Conservation (phyloP, 2,329 filamentous ascomycete genomes). For the Akanthomyces uredinophilus region DNA sequence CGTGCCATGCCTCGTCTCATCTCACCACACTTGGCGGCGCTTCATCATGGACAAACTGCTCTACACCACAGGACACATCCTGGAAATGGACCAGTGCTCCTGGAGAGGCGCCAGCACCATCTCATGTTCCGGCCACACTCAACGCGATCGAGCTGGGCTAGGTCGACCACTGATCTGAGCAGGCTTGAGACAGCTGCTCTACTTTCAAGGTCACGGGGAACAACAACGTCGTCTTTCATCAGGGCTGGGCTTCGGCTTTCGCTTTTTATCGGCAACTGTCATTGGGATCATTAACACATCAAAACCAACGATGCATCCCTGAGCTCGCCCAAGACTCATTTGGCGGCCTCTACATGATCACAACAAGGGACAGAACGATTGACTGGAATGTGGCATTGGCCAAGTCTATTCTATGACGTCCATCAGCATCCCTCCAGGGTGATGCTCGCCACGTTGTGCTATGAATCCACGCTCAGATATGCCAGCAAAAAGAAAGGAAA, state of each 20-base stretch:
- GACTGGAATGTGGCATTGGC: constrained; percentile 1
- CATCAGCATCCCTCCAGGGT: background rate
- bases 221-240: background rate
- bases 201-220: too few relatives aligned
- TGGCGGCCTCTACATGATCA: background rate
- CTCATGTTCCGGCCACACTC: background rate
- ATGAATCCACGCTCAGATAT: constrained; percentile 11
- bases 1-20: background rate
- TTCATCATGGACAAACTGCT: background rate
- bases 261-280: background rate
- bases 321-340: background rate
- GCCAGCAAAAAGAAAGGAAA: background rate
- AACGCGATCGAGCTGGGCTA: background rate
- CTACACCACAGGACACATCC: background rate
- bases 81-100: background rate
- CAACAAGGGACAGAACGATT: background rate
- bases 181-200: background rate
- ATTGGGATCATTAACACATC: background rate
- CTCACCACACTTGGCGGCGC: background rate
- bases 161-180: background rate
- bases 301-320: background rate
- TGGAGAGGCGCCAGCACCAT: background rate
- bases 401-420: constrained; percentile 5
- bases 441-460: constrained; percentile 1
- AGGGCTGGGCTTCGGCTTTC: too few relatives aligned